These are phyloP conservation scores for Gonapodya sp. DNA, from an alignment of 192 early-diverging fungal genomes.

Conservation along the genomic window DNA sequence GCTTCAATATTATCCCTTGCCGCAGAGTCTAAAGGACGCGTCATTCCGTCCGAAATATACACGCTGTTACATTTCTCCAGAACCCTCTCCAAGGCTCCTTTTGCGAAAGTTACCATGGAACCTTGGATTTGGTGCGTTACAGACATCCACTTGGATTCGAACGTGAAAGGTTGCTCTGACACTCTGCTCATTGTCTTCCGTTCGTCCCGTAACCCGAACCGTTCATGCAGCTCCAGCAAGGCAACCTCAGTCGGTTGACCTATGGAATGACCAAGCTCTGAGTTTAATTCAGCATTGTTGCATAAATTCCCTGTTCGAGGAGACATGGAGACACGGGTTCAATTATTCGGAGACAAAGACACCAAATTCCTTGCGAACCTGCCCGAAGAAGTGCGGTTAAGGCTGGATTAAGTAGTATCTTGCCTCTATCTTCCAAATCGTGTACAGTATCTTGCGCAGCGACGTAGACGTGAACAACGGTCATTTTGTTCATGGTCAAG, in stretches of 20 bases:
- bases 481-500: conserved; percentile 92
- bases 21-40: conserved; percentile 40
- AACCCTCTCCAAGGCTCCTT: conserved; percentile 79
- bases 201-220: conserved; percentile 59
- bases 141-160: conserved; percentile 90
- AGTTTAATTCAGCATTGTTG: conserved; percentile 69
- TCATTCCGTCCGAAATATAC: conserved; percentile 37
- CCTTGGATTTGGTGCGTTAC: conserved; percentile 41
- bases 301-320: conserved; percentile 65
- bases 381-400: conserved; percentile 37
- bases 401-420: conserved; percentile 11
- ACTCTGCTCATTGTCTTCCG: conserved; percentile 45
- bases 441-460: conserved; percentile 10
- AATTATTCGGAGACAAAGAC: neutral
- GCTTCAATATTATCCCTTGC: conserved; percentile 46
- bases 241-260: conserved; percentile 95
- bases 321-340: neutral
- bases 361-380: conserved; percentile 20
- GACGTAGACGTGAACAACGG: conserved; percentile 63
- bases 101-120: conserved; percentile 47
- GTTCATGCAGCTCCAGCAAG: conserved; percentile 58
- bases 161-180: conserved; percentile 79
- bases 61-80: conserved; percentile 61
- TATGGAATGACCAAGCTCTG: conserved; percentile 62
- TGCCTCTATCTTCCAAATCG: conserved; percentile 11